phyloP scores from a whole-genome alignment of 1,284 basidiomycete genomes.

The Ustilago nuda region DNA sequence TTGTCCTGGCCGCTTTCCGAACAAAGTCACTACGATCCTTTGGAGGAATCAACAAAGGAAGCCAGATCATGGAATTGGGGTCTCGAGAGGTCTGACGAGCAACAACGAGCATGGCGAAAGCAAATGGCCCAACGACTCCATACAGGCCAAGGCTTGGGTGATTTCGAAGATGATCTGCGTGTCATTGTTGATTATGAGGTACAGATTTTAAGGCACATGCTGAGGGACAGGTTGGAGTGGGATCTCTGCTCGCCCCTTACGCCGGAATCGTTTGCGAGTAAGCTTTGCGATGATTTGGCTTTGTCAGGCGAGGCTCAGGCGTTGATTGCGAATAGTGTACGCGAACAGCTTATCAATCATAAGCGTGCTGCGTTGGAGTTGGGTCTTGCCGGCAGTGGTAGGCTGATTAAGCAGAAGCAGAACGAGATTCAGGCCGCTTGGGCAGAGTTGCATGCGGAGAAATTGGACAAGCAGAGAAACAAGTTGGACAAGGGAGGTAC shows the following conservation, averaged over 20 bases:
- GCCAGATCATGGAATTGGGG: constrained; percentile 47
- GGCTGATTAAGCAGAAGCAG: constrained; percentile 51
- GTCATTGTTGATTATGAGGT: constrained; percentile 79
- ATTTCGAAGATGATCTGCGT: constrained; percentile 63
- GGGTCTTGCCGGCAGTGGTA: constrained; percentile 78
- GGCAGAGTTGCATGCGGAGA: constrained; percentile 70
- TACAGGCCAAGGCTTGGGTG: constrained; percentile 37
- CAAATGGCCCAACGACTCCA: constrained; percentile 40
- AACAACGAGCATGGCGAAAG: constrained; percentile 37
- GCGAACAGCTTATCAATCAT: constrained; percentile 91
- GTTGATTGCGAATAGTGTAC: constrained; percentile 89
- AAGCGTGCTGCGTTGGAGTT: constrained; percentile 94
- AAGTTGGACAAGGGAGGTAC: constrained; percentile 24
- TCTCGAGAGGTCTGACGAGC: constrained; percentile 18
- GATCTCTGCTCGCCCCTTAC: constrained; percentile 91
- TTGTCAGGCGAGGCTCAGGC: constrained; percentile 87
- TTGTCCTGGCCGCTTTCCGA: constrained; percentile 18
- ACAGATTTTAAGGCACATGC: constrained; percentile 90
- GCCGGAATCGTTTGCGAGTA: constrained; percentile 84
- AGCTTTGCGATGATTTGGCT: constrained; percentile 86
- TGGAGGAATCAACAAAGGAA: constrained; percentile 38
- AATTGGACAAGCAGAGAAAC: constrained; percentile 40
- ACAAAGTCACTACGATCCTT: constrained; percentile 29
- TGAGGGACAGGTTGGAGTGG: constrained; percentile 97
- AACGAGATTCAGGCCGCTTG: constrained; percentile 50